Evolutionary conservation across 306 rosid genomes (phyloP), one percentile per base, ranked within the genome.

Genomic region (Fragaria ananassa): DNA sequence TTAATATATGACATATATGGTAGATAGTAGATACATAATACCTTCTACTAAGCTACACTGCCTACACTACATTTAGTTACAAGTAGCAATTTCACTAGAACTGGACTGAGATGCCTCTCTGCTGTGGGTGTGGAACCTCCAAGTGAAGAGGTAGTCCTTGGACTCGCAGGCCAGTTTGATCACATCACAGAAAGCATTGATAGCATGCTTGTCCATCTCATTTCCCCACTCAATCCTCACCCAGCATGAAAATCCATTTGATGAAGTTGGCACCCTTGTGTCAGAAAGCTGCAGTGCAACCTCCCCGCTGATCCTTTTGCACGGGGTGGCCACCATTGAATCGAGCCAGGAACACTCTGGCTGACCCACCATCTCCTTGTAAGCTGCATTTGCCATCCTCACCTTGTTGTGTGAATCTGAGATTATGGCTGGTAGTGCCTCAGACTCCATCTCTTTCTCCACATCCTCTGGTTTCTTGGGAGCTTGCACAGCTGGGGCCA

Each of bases 291-390:
- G 78, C 19, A 95, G 88, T 11, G 76, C 67, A 13, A 95, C 92
- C 85, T 89, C 97, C 8, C 99, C 99, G 53, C 92, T 80, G 62
- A 95, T 89, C 87, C 99, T 89, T 71, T 81, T 90, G 83, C 87
- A 78, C 8, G 89, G 63, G 15, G 76, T 56, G 19, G 67, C 69
- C 42, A 77, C 86, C 89, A 88, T 88, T 0, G 89, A 79, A 10
- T 89, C 96, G 6, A 95, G 97, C 99, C 99, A 95, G 0, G 86
- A 56, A 58, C 97, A 95, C 58, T 87, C 88, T 0, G 99, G 99
- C 70, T 95, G 97, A 8, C 99, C 97, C 71, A 95, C 91, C 92
- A 95, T 79, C 79, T 90, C 92, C 80, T 88, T 92, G 80, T 90
- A 92, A 0, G 97, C 97, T 6, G 97, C 89, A 83, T 95, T 95